Evolutionary conservation across 805 yeast species (phyloP).

Genomic region (Zygotorulaspora danielsina): DNA sequence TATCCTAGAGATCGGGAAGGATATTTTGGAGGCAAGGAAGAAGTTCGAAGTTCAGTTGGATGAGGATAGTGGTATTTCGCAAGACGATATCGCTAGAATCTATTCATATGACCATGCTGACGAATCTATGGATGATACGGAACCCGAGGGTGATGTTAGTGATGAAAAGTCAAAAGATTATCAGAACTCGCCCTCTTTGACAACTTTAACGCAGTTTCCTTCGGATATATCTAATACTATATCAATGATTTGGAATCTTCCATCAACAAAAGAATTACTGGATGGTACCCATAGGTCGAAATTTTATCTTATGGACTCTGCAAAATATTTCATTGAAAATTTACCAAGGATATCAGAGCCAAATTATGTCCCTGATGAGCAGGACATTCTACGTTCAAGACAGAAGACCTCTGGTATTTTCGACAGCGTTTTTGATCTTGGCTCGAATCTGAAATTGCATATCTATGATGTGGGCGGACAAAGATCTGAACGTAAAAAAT

Average conservation of each 20-base stretch:
- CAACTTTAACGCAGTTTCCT: slow-evolving; percentile 41
- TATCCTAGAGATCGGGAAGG: slow-evolving; percentile 69
- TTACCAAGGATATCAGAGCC: slow-evolving; percentile 50
- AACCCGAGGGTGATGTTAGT: slow-evolving; percentile 1
- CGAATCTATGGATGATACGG: slow-evolving; percentile 2
- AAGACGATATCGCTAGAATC: slow-evolving; percentile 24
- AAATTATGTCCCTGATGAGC: slow-evolving; percentile 65
- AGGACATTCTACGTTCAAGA: slow-evolving; percentile 81
- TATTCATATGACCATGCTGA: slow-evolving; percentile 5
- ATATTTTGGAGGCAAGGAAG: slow-evolving; percentile 60
- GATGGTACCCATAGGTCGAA: slow-evolving; percentile 54
- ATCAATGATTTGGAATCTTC: slow-evolving; percentile 49
- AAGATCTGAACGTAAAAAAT: slow-evolving; percentile 89
- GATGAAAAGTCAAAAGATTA: slow-evolving; percentile 24
- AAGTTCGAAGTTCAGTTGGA: slow-evolving; percentile 41
- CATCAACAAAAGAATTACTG: slow-evolving; percentile 54
- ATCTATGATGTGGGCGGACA: slow-evolving; percentile 93
- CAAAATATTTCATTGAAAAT: slow-evolving; percentile 69
- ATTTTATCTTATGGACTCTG: slow-evolving; percentile 83
- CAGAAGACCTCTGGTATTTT: slow-evolving; percentile 90
- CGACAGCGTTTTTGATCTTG: slow-evolving; percentile 75
- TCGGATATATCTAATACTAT: slow-evolving; percentile 46
- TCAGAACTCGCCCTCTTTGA: slow-evolving; percentile 44
- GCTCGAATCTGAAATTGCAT: slow-evolving; percentile 53
- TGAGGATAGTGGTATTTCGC: slow-evolving; percentile 32